Base-by-base conservation (phyloP, 345 rosid genomes). In the Combretum micranthum region DNA sequence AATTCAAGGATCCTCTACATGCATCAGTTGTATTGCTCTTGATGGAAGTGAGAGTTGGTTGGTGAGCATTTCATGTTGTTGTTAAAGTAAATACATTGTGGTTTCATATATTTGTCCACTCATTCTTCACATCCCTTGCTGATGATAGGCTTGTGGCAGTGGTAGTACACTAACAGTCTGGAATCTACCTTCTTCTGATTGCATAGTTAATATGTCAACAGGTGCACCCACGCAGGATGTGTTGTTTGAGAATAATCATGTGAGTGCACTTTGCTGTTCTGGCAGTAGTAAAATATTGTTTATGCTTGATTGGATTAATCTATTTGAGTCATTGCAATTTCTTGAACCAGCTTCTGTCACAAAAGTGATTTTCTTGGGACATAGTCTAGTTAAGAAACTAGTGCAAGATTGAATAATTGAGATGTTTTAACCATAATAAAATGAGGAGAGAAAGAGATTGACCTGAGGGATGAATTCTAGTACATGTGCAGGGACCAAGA, bases 31-130 rank as follows among this genome's bases (percentile, higher is more conserved):
- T 69, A 59, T 93, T 80, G 86, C 95, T 51, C 92, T 93, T 53
- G 99, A 93, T 73, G 85, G 72, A 76, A 93, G 95, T 74, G 97
- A 93, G 69, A 87, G 88, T 80, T 93, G 99, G 99, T 67, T 93
- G 99, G 99, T 93, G 83, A 80, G 97, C 55, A 59, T 64, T 13
- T 32, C 5, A 32, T 69, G 25, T 44, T 60, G 13, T 50, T 53
- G 51, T 61, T 14, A 71, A 59, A 15, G 4, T 20, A 9, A 46
- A 11, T 25, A 5, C 4, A 43, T 16, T 50, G 57, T 50, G 19
- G 25, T 50, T 50, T 50, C 13, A 17, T 18, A 44, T 25, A 22
- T 42, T 8, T 54, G 22, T n/a, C 45, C 45, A 4, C 39, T 32
- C 51, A 49, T 66, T 19, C 53, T 61, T 21, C 50, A 26, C 46